phyloP scores from a whole-genome alignment of 345 rosid genomes.

The Populus simonii region DNA sequence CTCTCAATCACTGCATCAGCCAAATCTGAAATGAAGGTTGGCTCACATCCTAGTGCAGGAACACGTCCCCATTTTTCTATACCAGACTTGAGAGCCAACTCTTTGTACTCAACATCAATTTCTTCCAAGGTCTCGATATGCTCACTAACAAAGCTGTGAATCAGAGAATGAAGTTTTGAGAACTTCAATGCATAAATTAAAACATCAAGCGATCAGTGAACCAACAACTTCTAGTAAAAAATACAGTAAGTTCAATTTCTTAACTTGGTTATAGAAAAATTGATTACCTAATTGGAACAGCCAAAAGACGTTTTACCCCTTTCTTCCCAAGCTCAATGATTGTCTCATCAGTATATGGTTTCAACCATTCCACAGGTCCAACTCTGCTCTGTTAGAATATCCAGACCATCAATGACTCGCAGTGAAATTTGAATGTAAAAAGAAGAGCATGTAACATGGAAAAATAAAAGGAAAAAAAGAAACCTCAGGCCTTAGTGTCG shows the following conservation, averaged over 20 bases:
- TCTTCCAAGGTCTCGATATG: conserved; percentile 98
- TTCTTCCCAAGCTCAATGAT: conserved; percentile 80
- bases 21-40: conserved; percentile 87
- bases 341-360: conserved; percentile 98
- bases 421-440: background rate
- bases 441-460: background rate
- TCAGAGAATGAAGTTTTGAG: conserved; percentile 8
- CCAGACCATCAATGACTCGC: conserved; percentile 12
- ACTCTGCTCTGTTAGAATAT: conserved; percentile 84
- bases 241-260: background rate
- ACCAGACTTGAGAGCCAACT: conserved; percentile 87
- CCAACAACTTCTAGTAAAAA: conserved; percentile 4
- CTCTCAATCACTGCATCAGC: conserved; percentile 97
- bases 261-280: background rate
- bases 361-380: conserved; percentile 99
- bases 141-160: conserved; percentile 88
- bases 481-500: background rate
- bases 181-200: conserved; percentile 1
- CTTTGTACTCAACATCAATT: conserved; percentile 94
- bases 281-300: conserved; percentile 84
- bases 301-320: conserved; percentile 83
- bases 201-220: background rate
- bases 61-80: conserved; percentile 97
- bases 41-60: conserved; percentile 91
- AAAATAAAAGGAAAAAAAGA: background rate